These are phyloP conservation scores for Paracorniculantispora psalliotae DNA, from an alignment of 2,329 filamentous ascomycete species.

Conservation along the genomic window DNA sequence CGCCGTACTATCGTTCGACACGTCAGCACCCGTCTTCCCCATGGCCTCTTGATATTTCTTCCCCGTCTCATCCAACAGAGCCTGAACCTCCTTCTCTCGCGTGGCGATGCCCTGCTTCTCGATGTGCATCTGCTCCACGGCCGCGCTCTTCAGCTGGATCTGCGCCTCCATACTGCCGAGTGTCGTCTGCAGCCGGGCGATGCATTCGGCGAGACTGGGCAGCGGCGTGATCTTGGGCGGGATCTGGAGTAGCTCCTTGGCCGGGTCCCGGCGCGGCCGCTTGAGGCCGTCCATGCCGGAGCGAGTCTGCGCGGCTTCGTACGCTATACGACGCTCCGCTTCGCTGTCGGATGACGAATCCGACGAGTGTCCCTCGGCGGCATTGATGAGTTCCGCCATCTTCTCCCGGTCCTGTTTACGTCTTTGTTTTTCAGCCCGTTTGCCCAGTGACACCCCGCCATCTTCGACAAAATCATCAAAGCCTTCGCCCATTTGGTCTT, in stretches of 20 bases:
- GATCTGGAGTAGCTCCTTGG: conserved; percentile 45
- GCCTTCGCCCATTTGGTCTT: conserved; percentile 88
- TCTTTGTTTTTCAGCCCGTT: conserved; percentile 71
- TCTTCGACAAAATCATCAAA: conserved; percentile 91
- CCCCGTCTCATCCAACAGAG: conserved; percentile 73
- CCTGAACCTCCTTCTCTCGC: conserved; percentile 75
- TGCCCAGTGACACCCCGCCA: conserved; percentile 71
- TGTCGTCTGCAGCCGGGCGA: conserved; percentile 58
- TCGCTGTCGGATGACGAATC: conserved; percentile 65
- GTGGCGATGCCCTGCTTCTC: conserved; percentile 64
- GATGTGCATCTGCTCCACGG: conserved; percentile 60
- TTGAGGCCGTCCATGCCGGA: conserved; percentile 75
- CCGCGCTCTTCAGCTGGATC: conserved; percentile 54
- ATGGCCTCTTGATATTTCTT: conserved; percentile 51
- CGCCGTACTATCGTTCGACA: conserved; percentile 19
- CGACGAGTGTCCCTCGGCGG: conserved; percentile 64
- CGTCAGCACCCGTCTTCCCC: conserved; percentile 23
- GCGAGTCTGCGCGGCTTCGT: conserved; percentile 80
- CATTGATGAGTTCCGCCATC: conserved; percentile 78
- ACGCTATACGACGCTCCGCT: conserved; percentile 70
- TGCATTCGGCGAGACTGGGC: conserved; percentile 64
- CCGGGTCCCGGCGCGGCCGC: conserved; percentile 34
- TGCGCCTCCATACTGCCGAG: conserved; percentile 59
- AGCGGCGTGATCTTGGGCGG: conserved; percentile 73
- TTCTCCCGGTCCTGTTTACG: conserved; percentile 62